Conservation (phyloP, 495 filamentous ascomycete genomes). For the Parathielavia appendiculata region DNA sequence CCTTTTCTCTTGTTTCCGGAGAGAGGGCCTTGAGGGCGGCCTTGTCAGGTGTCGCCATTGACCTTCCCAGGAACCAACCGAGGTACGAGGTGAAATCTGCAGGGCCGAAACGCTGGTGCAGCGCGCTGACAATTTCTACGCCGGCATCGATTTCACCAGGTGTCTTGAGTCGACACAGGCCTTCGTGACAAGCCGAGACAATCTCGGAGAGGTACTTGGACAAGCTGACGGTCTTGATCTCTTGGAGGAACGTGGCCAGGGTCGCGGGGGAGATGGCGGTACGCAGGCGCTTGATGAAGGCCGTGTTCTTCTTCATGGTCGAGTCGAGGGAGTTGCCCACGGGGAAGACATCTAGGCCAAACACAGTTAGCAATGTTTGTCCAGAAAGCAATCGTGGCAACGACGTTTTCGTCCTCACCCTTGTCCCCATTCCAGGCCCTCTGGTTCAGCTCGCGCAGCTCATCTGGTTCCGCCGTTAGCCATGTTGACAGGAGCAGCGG, state of each 20-base stretch:
- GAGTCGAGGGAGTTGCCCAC: constrained; percentile 83
- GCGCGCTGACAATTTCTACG: constrained; percentile 85
- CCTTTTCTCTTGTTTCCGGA: constrained; percentile 80
- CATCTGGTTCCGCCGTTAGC: constrained; percentile 46
- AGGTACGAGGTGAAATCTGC: constrained; percentile 85
- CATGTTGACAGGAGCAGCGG: neutral
- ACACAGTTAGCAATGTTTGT: neutral
- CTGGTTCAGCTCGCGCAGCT: constrained; percentile 81
- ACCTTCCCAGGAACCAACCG: constrained; percentile 88
- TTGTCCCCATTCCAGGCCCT: constrained; percentile 82
- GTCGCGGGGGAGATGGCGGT: constrained; percentile 78
- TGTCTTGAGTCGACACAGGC: constrained; percentile 83
- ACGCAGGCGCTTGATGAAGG: constrained; percentile 94
- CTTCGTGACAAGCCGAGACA: constrained; percentile 96
- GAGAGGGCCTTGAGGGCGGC: constrained; percentile 70
- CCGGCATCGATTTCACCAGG: constrained; percentile 85
- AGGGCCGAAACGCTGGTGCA: constrained; percentile 94
- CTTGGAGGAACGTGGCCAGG: constrained; percentile 77
- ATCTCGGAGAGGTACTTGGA: constrained; percentile 98
- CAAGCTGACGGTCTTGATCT: constrained; percentile 86
- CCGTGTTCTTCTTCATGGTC: constrained; percentile 97
- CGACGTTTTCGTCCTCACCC: constrained; percentile 48
- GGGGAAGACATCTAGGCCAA: constrained; percentile 65
- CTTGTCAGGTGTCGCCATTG: constrained; percentile 88
- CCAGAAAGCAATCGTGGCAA: neutral